phyloP scores from a whole-genome alignment of 345 rosid species.

The Carallia pectinifolia region DNA sequence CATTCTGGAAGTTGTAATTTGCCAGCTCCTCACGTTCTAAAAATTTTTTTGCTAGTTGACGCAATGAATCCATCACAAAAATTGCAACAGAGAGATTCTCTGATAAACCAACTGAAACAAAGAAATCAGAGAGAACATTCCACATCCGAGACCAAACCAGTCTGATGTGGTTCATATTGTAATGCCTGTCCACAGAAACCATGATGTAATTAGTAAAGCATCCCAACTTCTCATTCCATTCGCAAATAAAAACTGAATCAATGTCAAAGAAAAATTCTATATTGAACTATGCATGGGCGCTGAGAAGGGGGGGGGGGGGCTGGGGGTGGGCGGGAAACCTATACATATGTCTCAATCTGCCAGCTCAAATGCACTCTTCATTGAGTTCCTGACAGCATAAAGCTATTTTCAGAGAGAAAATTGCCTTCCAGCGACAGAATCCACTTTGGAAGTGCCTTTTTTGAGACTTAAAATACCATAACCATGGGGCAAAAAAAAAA shows the following conservation, averaged over 20 bases:
- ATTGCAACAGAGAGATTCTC: constrained; percentile 96
- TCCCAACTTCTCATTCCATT: neutral
- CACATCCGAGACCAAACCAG: constrained; percentile 96
- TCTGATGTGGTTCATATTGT: constrained; percentile 96
- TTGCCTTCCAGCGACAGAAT: neutral
- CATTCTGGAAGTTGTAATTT: constrained; percentile 95
- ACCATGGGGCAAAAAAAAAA: neutral
- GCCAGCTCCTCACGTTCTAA: constrained; percentile 96
- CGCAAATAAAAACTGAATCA: neutral
- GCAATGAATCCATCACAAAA: constrained; percentile 93
- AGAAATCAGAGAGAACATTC: constrained; percentile 91
- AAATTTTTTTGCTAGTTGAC: constrained; percentile 97
- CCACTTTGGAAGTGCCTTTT: neutral
- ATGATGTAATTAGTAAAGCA: neutral
- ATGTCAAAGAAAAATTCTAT: neutral
- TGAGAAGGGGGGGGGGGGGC: no score
- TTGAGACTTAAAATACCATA: neutral
- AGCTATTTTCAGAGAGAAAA: neutral
- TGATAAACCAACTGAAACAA: constrained; percentile 92
- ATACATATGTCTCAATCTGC: no score
- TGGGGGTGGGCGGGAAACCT: no score
- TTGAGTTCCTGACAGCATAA: neutral
- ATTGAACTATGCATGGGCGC: no score
- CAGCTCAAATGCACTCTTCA: neutral
- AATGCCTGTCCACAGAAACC: constrained; percentile 65